A percentile compares a stretch with the other conserved stretches of the same genome.
These are phyloP conservation scores for Udeniomyces megalosporus DNA, from an alignment of 768 basidiomycete species.

Conservation along the genomic window DNA sequence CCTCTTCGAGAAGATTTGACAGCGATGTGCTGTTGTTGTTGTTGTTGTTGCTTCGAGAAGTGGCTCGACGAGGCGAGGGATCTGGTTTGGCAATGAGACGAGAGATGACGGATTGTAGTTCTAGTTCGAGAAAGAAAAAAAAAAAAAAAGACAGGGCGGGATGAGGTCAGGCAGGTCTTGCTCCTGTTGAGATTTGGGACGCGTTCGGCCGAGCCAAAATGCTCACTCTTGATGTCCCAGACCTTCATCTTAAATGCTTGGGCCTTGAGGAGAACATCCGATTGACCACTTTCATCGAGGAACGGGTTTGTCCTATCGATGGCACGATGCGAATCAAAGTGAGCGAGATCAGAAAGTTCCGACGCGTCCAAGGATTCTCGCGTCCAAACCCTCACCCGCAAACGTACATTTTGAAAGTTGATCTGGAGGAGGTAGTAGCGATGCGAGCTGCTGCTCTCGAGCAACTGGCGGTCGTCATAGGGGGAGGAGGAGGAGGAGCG, in stretches of 20 bases:
- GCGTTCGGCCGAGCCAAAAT: background rate
- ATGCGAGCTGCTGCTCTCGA: too few species aligned
- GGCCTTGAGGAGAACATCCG: conserved; percentile 50
- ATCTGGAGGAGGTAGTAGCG: too few species aligned
- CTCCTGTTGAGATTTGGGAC: background rate
- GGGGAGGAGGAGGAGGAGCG: conserved; percentile 4
- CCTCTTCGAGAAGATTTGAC: conserved; percentile 45
- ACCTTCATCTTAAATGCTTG: conserved; percentile 61
- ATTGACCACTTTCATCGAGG: conserved; percentile 29
- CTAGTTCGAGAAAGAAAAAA: too few species aligned
- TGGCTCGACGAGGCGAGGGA: background rate
- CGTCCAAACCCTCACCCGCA: too few species aligned
- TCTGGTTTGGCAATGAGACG: conserved; percentile 7
- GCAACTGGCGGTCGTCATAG: background rate
- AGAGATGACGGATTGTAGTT: conserved; percentile 14
- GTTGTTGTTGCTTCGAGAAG: background rate
- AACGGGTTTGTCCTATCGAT: conserved; percentile 17
- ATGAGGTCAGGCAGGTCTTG: background rate
- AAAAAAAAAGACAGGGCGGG: background rate
- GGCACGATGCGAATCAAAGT: too few species aligned
- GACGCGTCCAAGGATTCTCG: background rate
- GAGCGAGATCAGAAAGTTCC: background rate
- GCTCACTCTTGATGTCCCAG: conserved; percentile 48
- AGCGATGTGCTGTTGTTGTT: conserved; percentile 22
- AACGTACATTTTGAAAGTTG: too few species aligned